These are phyloP conservation scores for Pichia cephalocereana DNA, from an alignment of 805 yeast genomes.

Conservation along the genomic window DNA sequence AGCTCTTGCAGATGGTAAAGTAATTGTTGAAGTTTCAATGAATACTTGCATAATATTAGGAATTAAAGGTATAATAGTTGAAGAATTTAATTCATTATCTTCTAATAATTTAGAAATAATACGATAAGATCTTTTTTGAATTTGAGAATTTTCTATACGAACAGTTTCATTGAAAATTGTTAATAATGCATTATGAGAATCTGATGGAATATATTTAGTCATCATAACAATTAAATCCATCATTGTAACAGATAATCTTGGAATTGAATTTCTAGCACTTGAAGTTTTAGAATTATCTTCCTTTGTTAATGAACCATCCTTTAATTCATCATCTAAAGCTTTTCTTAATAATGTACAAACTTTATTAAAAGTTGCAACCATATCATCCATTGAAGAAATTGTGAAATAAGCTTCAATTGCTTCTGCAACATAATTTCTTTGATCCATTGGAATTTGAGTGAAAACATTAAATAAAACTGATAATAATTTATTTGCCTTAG, in stretches of 20 bases:
- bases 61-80: constrained; percentile 40
- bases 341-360: constrained; percentile 72
- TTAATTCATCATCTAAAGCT: constrained; percentile 55
- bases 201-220: constrained; percentile 70
- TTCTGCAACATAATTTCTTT: constrained; percentile 77
- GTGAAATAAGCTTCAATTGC: constrained; percentile 75
- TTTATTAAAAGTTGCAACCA: constrained; percentile 71
- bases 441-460: constrained; percentile 77
- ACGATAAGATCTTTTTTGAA: constrained; percentile 87
- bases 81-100: constrained; percentile 25
- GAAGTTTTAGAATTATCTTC: constrained; percentile 22
- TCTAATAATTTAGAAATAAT: constrained; percentile 64
- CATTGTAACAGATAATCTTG: constrained; percentile 69
- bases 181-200: constrained; percentile 65
- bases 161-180: constrained; percentile 70
- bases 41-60: constrained; percentile 52
- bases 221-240: constrained; percentile 84
- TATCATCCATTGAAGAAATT: constrained; percentile 57
- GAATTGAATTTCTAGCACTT: constrained; percentile 27
- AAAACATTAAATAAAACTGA: constrained; percentile 89
- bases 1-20: constrained; percentile 70
- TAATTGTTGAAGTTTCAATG: constrained; percentile 44
- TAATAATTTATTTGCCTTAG: constrained; percentile 59
- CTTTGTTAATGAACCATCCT: constrained; percentile 24
- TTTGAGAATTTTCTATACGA: constrained; percentile 45